These are phyloP conservation scores for Penstemon eatonii DNA, from an alignment of 257 asterid species.

Conservation along the genomic window DNA sequence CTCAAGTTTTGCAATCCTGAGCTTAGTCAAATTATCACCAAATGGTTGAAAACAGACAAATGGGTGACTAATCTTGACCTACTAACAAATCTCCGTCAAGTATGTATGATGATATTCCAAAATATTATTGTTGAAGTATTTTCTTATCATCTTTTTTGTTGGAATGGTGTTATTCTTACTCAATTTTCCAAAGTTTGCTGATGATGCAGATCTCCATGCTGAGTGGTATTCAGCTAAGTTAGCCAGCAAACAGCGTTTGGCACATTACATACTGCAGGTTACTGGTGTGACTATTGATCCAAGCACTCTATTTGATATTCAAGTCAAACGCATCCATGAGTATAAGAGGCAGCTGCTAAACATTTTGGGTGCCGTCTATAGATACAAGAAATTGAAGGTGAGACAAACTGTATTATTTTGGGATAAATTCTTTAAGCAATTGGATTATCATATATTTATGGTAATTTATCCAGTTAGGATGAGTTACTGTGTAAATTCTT, in stretches of 20 bases:
- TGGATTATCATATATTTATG: not conserved
- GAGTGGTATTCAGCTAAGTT: conserved; percentile 96
- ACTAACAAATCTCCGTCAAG: conserved; percentile 76
- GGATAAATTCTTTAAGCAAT: conserved; percentile 3
- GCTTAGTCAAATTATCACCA: conserved; percentile 90
- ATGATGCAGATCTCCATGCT: conserved; percentile 63
- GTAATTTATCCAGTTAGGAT: conserved; percentile 12
- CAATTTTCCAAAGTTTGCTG: conserved; percentile 63
- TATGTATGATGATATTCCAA: conserved; percentile 38
- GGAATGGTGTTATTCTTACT: conserved; percentile 25
- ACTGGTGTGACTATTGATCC: conserved; percentile 88
- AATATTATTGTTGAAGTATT: conserved; percentile 15
- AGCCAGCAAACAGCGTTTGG: conserved; percentile 88
- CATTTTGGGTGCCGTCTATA: conserved; percentile 81
- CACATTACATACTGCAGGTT: conserved; percentile 66
- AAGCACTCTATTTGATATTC: conserved; percentile 88
- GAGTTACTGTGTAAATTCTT: conserved; percentile 7
- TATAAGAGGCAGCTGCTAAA: conserved; percentile 97
- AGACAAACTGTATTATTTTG: conserved; percentile 23
- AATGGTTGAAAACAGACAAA: conserved; percentile 92
- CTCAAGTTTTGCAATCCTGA: conserved; percentile 89
- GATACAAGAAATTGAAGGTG: conserved; percentile 99
- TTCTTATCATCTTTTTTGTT: conserved; percentile 19
- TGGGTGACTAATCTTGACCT: conserved; percentile 94
- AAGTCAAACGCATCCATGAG: conserved; percentile 98